Percentiles rank a stretch among this genome's conserved stretches.
Conservation (phyloP, 345 rosid genomes). For the Acer yangbiense region DNA sequence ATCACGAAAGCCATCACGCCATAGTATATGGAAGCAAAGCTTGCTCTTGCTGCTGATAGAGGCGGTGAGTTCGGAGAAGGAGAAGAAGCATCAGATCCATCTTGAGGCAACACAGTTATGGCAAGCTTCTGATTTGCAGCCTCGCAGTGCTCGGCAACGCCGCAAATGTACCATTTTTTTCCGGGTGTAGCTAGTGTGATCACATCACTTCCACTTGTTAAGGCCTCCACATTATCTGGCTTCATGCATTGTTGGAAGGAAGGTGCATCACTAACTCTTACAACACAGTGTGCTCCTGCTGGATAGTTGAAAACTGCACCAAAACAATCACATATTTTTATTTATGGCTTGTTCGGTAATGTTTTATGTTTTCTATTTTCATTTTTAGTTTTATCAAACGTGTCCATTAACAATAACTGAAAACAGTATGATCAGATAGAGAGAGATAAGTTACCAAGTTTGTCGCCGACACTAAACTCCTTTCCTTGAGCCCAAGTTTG, state of each 20-base stretch:
- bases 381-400: no score
- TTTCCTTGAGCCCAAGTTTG: slow-evolving; percentile 36
- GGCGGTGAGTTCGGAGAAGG: slow-evolving; percentile 16
- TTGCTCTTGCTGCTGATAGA: background rate
- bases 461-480: slow-evolving; percentile 39
- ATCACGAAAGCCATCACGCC: slow-evolving; percentile 17
- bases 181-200: slow-evolving; percentile 27
- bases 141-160: slow-evolving; percentile 28
- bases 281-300: slow-evolving; percentile 29
- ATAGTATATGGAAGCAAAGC: background rate
- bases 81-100: slow-evolving; percentile 11
- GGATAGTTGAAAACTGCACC: slow-evolving; percentile 40
- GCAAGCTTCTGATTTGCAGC: slow-evolving; percentile 30
- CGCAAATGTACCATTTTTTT: slow-evolving; percentile 43
- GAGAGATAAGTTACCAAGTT: slow-evolving; percentile 26
- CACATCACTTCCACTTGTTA: slow-evolving; percentile 27
- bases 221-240: background rate
- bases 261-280: slow-evolving; percentile 22
- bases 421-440: background rate
- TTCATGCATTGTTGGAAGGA: slow-evolving; percentile 28
- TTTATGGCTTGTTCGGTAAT: no score
- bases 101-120: slow-evolving; percentile 28
- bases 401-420: no score
- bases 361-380: no score
- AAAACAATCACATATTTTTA: background rate